These are phyloP conservation scores for Trametes polyzona DNA, from an alignment of 1,284 basidiomycete genomes.

Conservation along the genomic window DNA sequence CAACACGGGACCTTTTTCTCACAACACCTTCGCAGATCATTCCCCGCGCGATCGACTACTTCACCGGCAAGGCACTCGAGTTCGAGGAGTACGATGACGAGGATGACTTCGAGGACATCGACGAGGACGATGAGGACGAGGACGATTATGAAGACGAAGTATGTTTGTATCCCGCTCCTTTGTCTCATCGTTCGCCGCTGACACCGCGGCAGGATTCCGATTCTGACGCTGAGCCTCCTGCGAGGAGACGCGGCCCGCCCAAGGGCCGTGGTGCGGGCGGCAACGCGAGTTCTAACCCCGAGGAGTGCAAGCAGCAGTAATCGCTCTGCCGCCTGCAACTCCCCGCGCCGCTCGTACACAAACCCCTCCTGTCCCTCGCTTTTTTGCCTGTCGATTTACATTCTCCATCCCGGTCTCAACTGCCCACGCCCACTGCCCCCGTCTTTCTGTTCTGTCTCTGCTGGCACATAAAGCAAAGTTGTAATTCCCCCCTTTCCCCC, in stretches of 20 bases:
- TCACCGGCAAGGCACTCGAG: constrained; percentile 95
- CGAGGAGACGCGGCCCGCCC: constrained; percentile 58
- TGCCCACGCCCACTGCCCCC: neutral
- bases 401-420: neutral
- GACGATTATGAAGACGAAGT: constrained; percentile 59
- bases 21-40: constrained; percentile 66
- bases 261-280: constrained; percentile 53
- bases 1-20: neutral
- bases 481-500: constrained; percentile 14
- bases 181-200: constrained; percentile 11
- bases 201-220: constrained; percentile 55
- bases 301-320: constrained; percentile 88
- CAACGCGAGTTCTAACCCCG: constrained; percentile 61
- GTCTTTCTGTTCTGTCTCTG: constrained; percentile 4
- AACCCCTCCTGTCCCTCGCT: neutral
- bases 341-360: neutral
- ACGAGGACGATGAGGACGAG: constrained; percentile 56
- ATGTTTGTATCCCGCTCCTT: constrained; percentile 35
- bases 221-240: constrained; percentile 60
- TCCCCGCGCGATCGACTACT: constrained; percentile 93
- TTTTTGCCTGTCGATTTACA: neutral
- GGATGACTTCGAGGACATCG: constrained; percentile 64
- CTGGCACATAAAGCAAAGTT: constrained; percentile 26
- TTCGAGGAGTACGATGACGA: constrained; percentile 83
- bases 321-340: neutral